phyloP scores from a whole-genome alignment of 345 rosid genomes.

The Eucalyptus cladocalyx region DNA sequence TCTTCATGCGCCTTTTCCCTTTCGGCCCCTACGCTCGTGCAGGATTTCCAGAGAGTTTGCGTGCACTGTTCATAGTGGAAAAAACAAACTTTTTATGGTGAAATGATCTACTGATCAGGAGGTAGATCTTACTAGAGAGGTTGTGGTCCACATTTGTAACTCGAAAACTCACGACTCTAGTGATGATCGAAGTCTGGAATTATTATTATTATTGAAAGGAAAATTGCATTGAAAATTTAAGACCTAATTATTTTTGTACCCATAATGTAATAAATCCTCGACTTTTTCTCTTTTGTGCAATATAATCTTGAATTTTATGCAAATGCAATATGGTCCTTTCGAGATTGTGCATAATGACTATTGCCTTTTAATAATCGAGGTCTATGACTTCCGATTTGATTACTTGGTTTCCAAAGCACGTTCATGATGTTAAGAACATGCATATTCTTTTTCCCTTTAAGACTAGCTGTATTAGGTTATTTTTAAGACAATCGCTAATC shows the following conservation, averaged over 20 bases:
- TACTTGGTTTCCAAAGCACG: background rate
- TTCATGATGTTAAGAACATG: background rate
- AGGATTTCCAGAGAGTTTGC: slow-evolving; percentile 6
- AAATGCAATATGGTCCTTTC: too few species aligned
- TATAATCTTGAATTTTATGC: too few species aligned
- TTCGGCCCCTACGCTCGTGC: slow-evolving; percentile 8
- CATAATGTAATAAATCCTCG: too few species aligned
- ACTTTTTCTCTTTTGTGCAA: too few species aligned
- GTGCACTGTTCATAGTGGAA: slow-evolving; percentile 5
- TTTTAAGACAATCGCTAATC: background rate
- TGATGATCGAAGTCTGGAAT: too few species aligned
- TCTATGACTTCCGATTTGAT: background rate
- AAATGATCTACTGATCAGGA: background rate
- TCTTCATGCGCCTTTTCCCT: slow-evolving; percentile 19
- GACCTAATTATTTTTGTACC: too few species aligned
- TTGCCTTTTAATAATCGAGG: background rate
- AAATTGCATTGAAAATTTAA: too few species aligned
- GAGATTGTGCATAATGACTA: background rate
- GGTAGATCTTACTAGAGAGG: background rate
- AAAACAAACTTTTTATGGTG: background rate
- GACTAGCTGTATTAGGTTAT: background rate
- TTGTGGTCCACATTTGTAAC: too few species aligned
- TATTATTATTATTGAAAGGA: too few species aligned
- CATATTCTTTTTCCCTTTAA: background rate
- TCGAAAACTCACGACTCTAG: too few species aligned